Evolutionary conservation across 768 basidiomycete species (phyloP), one percentile per base, ranked within the genome.

Genomic region (Russula sp.): DNA sequence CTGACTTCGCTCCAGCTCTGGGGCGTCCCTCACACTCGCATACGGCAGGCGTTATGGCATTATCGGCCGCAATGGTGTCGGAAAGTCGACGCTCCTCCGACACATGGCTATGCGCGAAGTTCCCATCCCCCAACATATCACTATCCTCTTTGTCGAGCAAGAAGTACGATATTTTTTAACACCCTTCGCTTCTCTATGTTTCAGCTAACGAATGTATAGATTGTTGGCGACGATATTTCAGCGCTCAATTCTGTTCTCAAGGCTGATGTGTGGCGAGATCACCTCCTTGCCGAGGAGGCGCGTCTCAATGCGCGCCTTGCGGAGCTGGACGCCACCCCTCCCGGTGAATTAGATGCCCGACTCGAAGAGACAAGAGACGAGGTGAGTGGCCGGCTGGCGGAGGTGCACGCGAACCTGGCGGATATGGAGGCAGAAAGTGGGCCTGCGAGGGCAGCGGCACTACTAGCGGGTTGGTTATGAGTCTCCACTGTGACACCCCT

Each of bases 381-480:
- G 66, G 80, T 91, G 2, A 85, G 88, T 2, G 79, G 83, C 8
- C 80, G 94, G 58, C 73, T 98, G 37, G 86, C 89, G 2, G 96
- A 99, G 66, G 89, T 97, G 6, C 97, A 98, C 71, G 78, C 88
- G 51, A 83, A 89, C 52, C 75, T 98, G 51, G 86, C 94, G n/a
- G 97, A 99, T 54, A 98, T 99, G 87, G 97, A 99, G 68, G 96
- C 96, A 3, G 96, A 91, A 72, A 96, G 90, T 71, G 97, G 94
- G 3, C 97, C 97, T n/a, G 88, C 93, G 7, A 77, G 97, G 51
- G 95, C 96, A 22, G 92, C 93, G 14, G 82, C 91, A 20, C 77
- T 99, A 31, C 79, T 98, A 32, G 93, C 94, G 22, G 96, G 90
- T 89, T 68, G 59, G 74, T 68, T 4, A 45, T 6, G 7, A 2